Evolutionary conservation across 2,329 filamentous ascomycete species (phyloP).

Genomic region (Diaporthe nobilis): DNA sequence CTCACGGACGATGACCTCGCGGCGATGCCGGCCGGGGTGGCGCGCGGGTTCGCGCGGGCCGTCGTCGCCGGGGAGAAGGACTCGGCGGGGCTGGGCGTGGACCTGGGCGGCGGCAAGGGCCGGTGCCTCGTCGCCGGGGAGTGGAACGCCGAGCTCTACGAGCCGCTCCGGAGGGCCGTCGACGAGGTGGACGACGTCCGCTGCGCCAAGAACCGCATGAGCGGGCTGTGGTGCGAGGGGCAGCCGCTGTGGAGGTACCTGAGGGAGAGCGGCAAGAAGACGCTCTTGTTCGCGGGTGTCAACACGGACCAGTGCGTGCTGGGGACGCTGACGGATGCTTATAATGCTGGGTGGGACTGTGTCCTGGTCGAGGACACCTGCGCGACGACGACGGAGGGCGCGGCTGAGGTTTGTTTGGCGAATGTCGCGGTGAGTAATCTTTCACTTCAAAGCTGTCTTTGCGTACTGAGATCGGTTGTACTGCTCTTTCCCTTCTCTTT

Average conservation of each 20-base stretch:
- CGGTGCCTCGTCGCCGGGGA: constrained; percentile 64
- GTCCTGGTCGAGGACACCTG: constrained; percentile 68
- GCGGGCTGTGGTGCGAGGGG: constrained; percentile 65
- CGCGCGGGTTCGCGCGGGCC: constrained; percentile 62
- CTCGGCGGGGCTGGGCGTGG: constrained; percentile 59
- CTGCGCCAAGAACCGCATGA: constrained; percentile 71
- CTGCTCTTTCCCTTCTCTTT: neutral
- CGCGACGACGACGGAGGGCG: constrained; percentile 62
- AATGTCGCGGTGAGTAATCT: constrained; percentile 54
- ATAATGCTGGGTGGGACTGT: constrained; percentile 69
- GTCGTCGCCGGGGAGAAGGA: constrained; percentile 46
- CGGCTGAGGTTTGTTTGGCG: constrained; percentile 52
- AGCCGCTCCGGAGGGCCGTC: constrained; percentile 58
- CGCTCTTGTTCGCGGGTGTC: constrained; percentile 70
- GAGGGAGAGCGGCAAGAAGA: constrained; percentile 55
- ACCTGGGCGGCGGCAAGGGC: constrained; percentile 60
- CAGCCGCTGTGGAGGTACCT: constrained; percentile 61
- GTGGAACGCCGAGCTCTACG: constrained; percentile 70
- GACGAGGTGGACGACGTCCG: constrained; percentile 58
- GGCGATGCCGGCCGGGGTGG: constrained; percentile 63
- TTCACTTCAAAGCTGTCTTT: neutral
- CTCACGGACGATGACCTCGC: constrained; percentile 65
- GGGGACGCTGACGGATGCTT: constrained; percentile 69
- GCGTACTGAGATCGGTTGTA: neutral
- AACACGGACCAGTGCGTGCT: constrained; percentile 75